Base-by-base conservation (phyloP, 2,329 filamentous ascomycete genomes). In the Coniochaeta prunicola region DNA sequence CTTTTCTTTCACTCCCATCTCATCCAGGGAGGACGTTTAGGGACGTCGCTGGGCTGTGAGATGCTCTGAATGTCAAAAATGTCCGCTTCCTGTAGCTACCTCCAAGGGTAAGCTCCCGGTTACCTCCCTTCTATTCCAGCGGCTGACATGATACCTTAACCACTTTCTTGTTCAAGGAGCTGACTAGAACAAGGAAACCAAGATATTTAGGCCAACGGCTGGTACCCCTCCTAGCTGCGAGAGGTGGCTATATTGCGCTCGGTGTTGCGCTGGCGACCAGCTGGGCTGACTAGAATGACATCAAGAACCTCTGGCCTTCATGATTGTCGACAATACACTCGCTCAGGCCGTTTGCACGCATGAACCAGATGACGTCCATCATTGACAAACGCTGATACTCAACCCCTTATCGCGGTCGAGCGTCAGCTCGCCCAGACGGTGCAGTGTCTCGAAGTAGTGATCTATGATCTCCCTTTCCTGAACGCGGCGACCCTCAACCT, bases 271-370 rank as follows among this genome's bases (percentile, higher is more conserved):
- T 45, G 19, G 13, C 19, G 50, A 10, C 33, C 17, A 28, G 58
- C 56, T 60, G 8, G 53, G 57, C 56, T 60, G 56, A 17, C 54
- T 9, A 59, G 33, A 53, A 62, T 59, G 10, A 57, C 36, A 31
- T 75, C 71, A 60, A 76, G 67, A 6, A 72, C 69, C 60, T 70
- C 69, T 76, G 74, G 50, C 75, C 73, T n/a, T 69, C 59, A 58
- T 66, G 73, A 2, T 70, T 64, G 4, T 72, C 70, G 24, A 73
- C 66, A 1, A 71, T 68, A n/a, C 72, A 66, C 59, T 71, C 70
- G 28, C 69, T 69, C 57, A 76, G 62, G 55, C 56, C 65, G 33
- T 65, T 64, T 9, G 62, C 65, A 33, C 65, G 66, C 59, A 69
- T 65, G 4, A 65, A 58, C 69, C 69, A 73, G 34, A 70, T 67